phyloP scores from a whole-genome alignment of 257 asterid species.

The Jasminum sambac region DNA sequence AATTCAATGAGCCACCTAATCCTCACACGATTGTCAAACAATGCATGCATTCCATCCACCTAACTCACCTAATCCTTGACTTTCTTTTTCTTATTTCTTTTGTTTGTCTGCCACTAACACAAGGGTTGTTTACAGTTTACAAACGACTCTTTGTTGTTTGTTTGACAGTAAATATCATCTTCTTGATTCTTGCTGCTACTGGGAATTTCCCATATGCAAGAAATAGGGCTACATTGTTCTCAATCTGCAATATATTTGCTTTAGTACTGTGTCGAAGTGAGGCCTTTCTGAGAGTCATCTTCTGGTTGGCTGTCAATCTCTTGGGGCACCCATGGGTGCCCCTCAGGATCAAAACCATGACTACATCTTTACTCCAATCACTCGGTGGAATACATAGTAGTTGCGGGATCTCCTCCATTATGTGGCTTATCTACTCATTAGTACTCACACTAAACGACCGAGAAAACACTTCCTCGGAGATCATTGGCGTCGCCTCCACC shows the following conservation, averaged over 20 bases:
- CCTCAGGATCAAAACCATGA: constrained; percentile 42
- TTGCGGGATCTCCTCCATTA: constrained; percentile 68
- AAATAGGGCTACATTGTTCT: constrained; percentile 43
- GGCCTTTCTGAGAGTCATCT: constrained; percentile 49
- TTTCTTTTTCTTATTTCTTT: no score
- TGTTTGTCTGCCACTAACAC: no score
- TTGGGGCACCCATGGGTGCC: constrained; percentile 69
- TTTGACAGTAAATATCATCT: constrained; percentile 39
- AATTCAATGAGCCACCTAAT: no score
- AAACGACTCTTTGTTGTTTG: constrained; percentile 58
- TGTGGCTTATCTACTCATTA: constrained; percentile 64
- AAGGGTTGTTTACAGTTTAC: constrained; percentile 79
- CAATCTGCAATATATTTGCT: constrained; percentile 57
- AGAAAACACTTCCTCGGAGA: constrained; percentile 46
- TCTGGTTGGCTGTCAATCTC: constrained; percentile 60
- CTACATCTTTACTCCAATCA: constrained; percentile 56
- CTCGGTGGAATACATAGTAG: constrained; percentile 80
- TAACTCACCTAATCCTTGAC: no score
- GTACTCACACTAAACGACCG: constrained; percentile 47
- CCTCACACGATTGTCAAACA: no score
- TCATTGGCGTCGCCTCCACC: constrained; percentile 48
- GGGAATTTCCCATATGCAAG: constrained; percentile 54
- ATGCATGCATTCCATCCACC: no score
- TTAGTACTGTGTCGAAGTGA: constrained; percentile 68
- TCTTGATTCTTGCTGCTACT: constrained; percentile 50